phyloP scores from a whole-genome alignment of 2,329 filamentous ascomycete genomes.

The Arthrobotrys conoides region DNA sequence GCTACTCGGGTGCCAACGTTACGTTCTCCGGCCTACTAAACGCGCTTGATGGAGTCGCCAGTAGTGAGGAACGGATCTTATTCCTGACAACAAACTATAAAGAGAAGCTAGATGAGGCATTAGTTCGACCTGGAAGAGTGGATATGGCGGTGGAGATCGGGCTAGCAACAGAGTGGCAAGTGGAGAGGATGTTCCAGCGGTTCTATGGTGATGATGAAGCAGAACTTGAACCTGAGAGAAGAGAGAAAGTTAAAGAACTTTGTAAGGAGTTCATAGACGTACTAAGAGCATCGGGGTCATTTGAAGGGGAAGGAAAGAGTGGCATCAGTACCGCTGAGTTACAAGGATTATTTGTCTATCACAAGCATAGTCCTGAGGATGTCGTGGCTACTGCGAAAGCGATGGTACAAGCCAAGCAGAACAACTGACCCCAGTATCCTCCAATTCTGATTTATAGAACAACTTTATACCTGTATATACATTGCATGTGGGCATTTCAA shows the following conservation, averaged over 20 bases:
- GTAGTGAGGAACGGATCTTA: constrained; percentile 91
- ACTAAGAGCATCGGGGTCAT: constrained; percentile 78
- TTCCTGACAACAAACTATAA: constrained; percentile 97
- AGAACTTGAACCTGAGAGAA: constrained; percentile 72
- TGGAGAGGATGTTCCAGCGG: constrained; percentile 88
- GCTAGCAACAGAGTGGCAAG: constrained; percentile 87
- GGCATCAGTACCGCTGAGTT: constrained; percentile 84
- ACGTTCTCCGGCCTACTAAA: constrained; percentile 94
- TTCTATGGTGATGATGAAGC: constrained; percentile 78
- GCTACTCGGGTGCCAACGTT: constrained; percentile 87
- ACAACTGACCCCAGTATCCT: neutral
- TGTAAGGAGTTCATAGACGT: constrained; percentile 76
- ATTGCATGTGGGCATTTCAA: neutral
- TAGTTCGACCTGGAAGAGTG: constrained; percentile 91
- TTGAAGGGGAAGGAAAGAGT: constrained; percentile 70
- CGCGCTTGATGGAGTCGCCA: constrained; percentile 90
- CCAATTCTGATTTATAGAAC: too few species aligned
- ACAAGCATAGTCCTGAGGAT: constrained; percentile 90
- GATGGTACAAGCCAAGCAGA: constrained; percentile 26
- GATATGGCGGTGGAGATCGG: constrained; percentile 94
- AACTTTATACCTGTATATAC: neutral
- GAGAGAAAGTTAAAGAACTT: constrained; percentile 73
- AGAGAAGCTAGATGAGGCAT: constrained; percentile 86
- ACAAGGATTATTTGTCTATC: constrained; percentile 94
- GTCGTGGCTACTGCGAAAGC: constrained; percentile 77